Conservation (phyloP, 108 stramenopile genomes). For the Cyclostephanos invisitatus region DNA sequence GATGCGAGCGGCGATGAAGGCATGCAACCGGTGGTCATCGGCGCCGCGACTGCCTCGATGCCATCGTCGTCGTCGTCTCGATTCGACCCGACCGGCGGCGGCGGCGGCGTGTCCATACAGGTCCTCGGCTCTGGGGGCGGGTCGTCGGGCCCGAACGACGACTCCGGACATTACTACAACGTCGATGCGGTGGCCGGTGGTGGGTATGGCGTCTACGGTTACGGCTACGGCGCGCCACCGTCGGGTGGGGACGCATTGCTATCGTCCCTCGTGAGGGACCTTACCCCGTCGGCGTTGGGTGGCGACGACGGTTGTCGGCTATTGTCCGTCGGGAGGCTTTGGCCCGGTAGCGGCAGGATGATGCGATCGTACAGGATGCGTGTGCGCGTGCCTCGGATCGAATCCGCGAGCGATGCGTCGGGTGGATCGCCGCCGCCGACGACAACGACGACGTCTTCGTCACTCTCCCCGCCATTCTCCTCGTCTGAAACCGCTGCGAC, state of each 20-base stretch:
- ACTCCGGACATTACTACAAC: conserved; percentile 9
- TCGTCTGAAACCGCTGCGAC: not conserved
- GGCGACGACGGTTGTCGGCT: conserved; percentile 14
- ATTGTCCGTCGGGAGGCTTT: conserved; percentile 24
- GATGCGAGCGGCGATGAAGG: not conserved
- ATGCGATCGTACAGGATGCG: conserved; percentile 74
- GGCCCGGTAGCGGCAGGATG: conserved; percentile 80
- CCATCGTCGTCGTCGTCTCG: not conserved
- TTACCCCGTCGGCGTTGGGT: conserved; percentile 25
- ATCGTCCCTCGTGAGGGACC: conserved; percentile 32
- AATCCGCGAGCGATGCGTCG: conserved; percentile 20
- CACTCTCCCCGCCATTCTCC: not conserved
- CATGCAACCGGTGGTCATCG: not conserved
- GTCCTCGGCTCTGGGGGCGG: conserved; percentile 10
- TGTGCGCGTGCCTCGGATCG: conserved; percentile 49
- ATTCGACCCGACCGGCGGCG: not conserved
- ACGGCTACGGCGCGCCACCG: not conserved
- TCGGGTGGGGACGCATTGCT: conserved; percentile 26
- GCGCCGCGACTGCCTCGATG: no score
- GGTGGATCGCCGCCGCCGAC: no score
- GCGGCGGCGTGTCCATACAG: conserved; percentile 9
- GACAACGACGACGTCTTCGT: conserved; percentile 8
- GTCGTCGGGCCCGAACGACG: not conserved
- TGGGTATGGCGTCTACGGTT: conserved; percentile 4
- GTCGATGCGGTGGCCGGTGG: conserved; percentile 19